Evolutionary conservation across 148 eudicot species (phyloP).

Genomic region (Arctostaphylos glauca): DNA sequence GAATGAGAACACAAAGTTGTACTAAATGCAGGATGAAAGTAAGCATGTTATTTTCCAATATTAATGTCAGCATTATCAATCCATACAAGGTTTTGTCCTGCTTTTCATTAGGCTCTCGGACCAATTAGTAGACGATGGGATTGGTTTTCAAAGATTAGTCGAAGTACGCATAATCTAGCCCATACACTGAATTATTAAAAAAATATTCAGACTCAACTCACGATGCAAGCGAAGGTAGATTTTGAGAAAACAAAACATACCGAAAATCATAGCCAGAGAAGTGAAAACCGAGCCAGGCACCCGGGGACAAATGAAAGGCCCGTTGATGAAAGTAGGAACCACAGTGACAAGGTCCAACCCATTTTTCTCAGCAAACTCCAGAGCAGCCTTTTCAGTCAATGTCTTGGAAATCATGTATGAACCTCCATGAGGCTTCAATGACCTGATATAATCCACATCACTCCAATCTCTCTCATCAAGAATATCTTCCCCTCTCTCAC

Average conservation of each 20-base stretch:
- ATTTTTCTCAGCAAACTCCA: slow-evolving; percentile 34
- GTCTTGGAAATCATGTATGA: slow-evolving; percentile 39
- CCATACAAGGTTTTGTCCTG: too few species aligned
- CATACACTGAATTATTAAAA: too few species aligned
- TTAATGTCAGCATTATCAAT: too few species aligned
- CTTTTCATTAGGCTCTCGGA: too few species aligned
- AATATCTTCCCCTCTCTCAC: background rate
- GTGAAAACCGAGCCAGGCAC: slow-evolving; percentile 34
- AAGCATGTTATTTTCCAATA: too few species aligned
- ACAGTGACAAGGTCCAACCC: slow-evolving; percentile 44
- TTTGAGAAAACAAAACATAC: slow-evolving; percentile 19
- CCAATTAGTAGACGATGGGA: too few species aligned
- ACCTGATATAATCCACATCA: slow-evolving; percentile 27
- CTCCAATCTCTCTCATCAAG: slow-evolving; percentile 40
- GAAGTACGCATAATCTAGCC: too few species aligned
- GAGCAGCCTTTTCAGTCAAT: slow-evolving; percentile 42
- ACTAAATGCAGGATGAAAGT: too few species aligned
- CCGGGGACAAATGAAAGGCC: slow-evolving; percentile 39
- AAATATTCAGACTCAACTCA: background rate
- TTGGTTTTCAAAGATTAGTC: too few species aligned
- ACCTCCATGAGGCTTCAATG: slow-evolving; percentile 1
- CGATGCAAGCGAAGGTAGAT: background rate
- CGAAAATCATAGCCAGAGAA: slow-evolving; percentile 35
- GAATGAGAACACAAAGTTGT: too few species aligned
- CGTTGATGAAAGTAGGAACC: slow-evolving; percentile 32